Percentiles rank a stretch among this genome's conserved stretches.
These are phyloP conservation scores for Coemansia sp. DNA, from an alignment of 192 early-diverging fungal genomes.

Conservation along the genomic window DNA sequence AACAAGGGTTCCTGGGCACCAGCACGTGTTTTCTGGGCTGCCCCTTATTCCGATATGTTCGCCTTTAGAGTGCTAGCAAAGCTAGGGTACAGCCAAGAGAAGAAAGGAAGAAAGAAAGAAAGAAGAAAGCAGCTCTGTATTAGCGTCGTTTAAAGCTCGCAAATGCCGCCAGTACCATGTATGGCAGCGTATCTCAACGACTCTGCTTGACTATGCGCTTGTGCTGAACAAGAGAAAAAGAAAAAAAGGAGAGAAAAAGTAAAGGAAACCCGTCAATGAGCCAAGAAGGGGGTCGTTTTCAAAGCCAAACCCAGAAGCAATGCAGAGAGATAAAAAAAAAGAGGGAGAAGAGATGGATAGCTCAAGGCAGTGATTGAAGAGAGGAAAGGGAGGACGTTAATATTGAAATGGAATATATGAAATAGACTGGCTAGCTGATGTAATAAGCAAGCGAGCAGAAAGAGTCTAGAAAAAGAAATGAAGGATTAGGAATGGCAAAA, in stretches of 20 bases:
- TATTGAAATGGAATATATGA: constrained; percentile 2
- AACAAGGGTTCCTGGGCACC: neutral
- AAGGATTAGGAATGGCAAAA: neutral
- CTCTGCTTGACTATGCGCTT: neutral
- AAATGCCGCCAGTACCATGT: neutral
- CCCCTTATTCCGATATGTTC: neutral
- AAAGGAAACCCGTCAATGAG: neutral
- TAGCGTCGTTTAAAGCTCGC: neutral
- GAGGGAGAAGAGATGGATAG: neutral
- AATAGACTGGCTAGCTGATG: neutral
- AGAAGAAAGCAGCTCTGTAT: neutral
- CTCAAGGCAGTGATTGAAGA: neutral
- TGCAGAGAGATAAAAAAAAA: neutral
- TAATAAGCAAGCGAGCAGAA: neutral
- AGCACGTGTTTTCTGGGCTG: constrained; percentile 5
- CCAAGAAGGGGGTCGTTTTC: neutral
- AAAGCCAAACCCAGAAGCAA: neutral
- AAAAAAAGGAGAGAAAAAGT: neutral
- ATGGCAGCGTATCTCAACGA: neutral
- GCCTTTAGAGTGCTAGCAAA: neutral
- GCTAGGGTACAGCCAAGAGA: neutral
- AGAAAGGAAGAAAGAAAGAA: neutral
- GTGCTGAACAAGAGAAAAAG: neutral
- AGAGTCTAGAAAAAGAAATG: constrained; percentile 2
- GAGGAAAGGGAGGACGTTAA: neutral